Evolutionary conservation across 2,329 filamentous ascomycete genomes (phyloP).

Genomic region (Chalaropsis ovoidea): DNA sequence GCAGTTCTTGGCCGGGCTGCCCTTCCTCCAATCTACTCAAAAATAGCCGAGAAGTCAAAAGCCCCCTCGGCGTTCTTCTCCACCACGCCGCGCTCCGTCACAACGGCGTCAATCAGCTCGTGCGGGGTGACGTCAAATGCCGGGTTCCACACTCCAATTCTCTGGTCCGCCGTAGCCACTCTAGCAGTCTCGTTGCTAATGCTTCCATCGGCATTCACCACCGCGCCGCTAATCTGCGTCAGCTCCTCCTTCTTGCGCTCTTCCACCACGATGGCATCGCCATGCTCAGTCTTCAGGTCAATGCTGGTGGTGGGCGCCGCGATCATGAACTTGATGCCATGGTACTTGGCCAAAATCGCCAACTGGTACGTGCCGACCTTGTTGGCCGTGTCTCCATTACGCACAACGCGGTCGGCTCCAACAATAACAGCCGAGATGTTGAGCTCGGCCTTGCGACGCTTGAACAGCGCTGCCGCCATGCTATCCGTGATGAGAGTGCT

Average conservation of each 20-base stretch:
- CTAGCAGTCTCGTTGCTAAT: slow-evolving; percentile 54
- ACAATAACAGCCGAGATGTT: slow-evolving; percentile 82
- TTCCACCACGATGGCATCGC: slow-evolving; percentile 78
- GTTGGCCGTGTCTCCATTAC: slow-evolving; percentile 96
- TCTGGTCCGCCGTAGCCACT: slow-evolving; percentile 67
- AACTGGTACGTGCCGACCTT: slow-evolving; percentile 95
- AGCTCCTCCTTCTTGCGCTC: slow-evolving; percentile 73
- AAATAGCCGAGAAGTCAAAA: slow-evolving; percentile 42
- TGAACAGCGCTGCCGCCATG: slow-evolving; percentile 83
- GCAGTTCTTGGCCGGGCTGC: neutral
- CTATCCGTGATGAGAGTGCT: slow-evolving; percentile 90
- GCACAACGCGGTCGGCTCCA: slow-evolving; percentile 86
- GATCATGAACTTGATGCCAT: slow-evolving; percentile 88
- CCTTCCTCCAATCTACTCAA: slow-evolving; percentile 6
- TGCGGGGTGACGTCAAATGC: slow-evolving; percentile 92
- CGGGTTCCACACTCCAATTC: slow-evolving; percentile 88
- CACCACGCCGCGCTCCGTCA: slow-evolving; percentile 83
- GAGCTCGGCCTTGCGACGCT: slow-evolving; percentile 48
- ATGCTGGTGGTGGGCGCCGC: slow-evolving; percentile 92
- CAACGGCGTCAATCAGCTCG: slow-evolving; percentile 79
- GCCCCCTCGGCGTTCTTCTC: slow-evolving; percentile 61
- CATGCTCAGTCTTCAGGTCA: slow-evolving; percentile 68
- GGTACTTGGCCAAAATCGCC: slow-evolving; percentile 77
- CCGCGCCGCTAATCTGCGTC: slow-evolving; percentile 70
- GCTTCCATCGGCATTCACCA: slow-evolving; percentile 52